Evolutionary conservation across 345 rosid genomes (phyloP), one percentile per base, ranked within the genome.

Genomic region (Sisymbrium irio): DNA sequence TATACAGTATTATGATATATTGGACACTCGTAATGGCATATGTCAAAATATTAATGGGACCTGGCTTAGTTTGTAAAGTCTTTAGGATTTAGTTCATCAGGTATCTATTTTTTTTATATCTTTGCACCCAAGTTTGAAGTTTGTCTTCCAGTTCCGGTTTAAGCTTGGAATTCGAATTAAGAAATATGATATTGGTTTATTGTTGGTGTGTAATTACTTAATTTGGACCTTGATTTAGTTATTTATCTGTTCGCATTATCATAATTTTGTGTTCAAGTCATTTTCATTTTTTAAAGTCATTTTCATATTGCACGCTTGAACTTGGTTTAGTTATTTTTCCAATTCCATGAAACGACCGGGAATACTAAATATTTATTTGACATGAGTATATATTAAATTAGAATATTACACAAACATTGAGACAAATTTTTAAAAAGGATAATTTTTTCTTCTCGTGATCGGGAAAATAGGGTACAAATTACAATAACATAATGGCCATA

Each of bases 211-310:
- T 72, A 53, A 33, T 20, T 63, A 73, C 69, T 30, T 53, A 42
- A 55, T 54, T 64, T 44, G 57, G 65, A 44, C 46, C 44, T 44
- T n/a, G 49, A 1, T 44, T 39, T 45, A 45, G 10, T 46, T 18
- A 46, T 0, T 46, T 45, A 7, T 46, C 53, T 19, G 58, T 20
- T n/a, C 33, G 8, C 62, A 62, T 30, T 14, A 55, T 35, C 25
- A 20, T 70, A 33, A 9, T 27, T 63, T 20, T 54, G 28, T 37
- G 7, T 27, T 61, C 53, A 57, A 67, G 74, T 68, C 74, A 68
- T 68, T 75, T 41, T 75, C 79, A 68, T 68, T n/a, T n/a, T n/a
- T n/a, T n/a, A n/a, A n/a, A n/a, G 74, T 68, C 74, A 68, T 68
- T 75, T 41, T 75, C 79, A 68, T 68, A 61, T 41, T 75, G 62